phyloP scores from a whole-genome alignment of 257 asterid genomes.

The Ligustrum vulgare region DNA sequence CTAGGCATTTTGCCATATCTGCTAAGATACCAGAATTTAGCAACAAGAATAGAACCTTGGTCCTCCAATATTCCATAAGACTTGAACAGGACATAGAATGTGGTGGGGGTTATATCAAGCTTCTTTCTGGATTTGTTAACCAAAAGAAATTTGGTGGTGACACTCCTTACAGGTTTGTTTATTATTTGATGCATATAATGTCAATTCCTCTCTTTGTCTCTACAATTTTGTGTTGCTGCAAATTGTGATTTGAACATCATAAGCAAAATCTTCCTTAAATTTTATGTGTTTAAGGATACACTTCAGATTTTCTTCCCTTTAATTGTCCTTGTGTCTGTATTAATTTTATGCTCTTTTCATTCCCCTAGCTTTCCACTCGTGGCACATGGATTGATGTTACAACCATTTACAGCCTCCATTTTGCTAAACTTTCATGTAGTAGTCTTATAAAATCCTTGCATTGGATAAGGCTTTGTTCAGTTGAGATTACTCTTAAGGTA shows the following conservation, averaged over 20 bases:
- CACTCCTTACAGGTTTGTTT: conserved; percentile 87
- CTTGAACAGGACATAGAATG: conserved; percentile 97
- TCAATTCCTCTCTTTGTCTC: neutral
- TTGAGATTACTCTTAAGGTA: too few species aligned
- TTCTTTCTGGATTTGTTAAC: conserved; percentile 84
- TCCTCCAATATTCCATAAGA: conserved; percentile 83
- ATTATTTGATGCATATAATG: conserved; percentile 1
- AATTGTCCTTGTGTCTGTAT: neutral
- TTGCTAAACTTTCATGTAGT: neutral
- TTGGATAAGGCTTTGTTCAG: too few species aligned
- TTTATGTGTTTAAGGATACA: conserved; percentile 5
- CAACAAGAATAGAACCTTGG: conserved; percentile 88
- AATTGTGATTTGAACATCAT: neutral
- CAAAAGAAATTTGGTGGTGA: conserved; percentile 99
- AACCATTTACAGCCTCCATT: neutral
- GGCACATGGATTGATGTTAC: neutral
- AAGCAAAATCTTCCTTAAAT: neutral
- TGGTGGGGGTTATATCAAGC: conserved; percentile 96
- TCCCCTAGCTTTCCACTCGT: neutral
- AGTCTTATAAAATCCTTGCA: neutral
- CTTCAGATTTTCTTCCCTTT: neutral
- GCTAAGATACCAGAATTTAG: conserved; percentile 92
- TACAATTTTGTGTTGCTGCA: neutral
- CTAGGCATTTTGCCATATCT: conserved; percentile 83
- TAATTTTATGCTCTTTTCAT: neutral